Conservation (phyloP, 2,329 filamentous ascomycete species). For the Sarocladiaceae sp. region DNA sequence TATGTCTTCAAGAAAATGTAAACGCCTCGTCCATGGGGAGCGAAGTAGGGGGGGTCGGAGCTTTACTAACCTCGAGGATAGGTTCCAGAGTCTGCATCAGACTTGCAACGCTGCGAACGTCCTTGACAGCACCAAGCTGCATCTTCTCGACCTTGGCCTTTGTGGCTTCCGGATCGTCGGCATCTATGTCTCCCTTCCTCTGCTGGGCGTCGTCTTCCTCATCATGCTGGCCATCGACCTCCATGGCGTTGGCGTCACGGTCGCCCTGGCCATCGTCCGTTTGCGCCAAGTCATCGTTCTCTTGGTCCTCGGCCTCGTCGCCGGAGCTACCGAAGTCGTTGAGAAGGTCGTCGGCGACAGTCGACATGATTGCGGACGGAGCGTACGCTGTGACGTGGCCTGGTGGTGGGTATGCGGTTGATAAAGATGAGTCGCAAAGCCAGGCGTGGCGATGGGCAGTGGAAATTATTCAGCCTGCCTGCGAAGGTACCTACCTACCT, state of each 20-base stretch:
- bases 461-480: conserved; percentile 9
- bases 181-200: not conserved
- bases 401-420: conserved; percentile 12
- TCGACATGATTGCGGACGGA: conserved; percentile 61
- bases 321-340: conserved; percentile 63
- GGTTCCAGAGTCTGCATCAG: conserved; percentile 79
- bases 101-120: conserved; percentile 71
- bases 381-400: conserved; percentile 12
- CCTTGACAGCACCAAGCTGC: conserved; percentile 65
- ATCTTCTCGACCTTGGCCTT: conserved; percentile 79
- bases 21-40: conserved; percentile 37
- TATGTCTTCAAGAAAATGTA: conserved; percentile 57
- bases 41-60: conserved; percentile 17
- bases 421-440: not conserved
- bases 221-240: conserved; percentile 29
- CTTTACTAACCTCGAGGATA: conserved; percentile 67
- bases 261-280: conserved; percentile 34
- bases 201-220: conserved; percentile 34
- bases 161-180: conserved; percentile 59
- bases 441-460: not conserved
- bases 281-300: conserved; percentile 41
- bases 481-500: too few relatives aligned
- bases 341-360: conserved; percentile 84
- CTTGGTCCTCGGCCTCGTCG: conserved; percentile 63
- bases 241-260: conserved; percentile 38